Evolutionary conservation across 768 basidiomycete species (phyloP).

Genomic region (Termitomyces sp.): DNA sequence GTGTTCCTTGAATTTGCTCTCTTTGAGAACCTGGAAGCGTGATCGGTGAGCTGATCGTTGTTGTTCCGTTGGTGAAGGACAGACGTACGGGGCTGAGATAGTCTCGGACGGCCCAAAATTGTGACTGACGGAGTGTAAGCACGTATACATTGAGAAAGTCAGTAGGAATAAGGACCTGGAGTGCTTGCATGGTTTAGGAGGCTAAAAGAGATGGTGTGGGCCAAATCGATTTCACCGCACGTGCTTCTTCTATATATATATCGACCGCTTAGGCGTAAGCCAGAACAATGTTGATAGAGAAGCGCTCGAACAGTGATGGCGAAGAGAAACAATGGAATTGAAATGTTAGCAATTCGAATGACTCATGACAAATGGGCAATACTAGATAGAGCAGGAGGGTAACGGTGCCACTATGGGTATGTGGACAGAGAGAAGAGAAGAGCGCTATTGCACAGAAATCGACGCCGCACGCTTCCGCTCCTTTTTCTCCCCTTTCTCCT

Average conservation of each 20-base stretch:
- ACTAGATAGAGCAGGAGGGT: neutral
- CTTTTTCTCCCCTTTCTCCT: constrained; percentile 15
- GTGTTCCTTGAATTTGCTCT: constrained; percentile 99
- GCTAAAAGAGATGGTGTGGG: constrained; percentile 7
- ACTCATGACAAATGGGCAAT: neutral
- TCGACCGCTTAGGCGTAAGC: neutral
- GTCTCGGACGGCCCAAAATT: constrained; percentile 58
- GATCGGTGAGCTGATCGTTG: constrained; percentile 27
- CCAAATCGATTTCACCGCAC: constrained; percentile 27
- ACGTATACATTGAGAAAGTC: neutral
- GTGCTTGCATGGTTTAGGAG: constrained; percentile 30
- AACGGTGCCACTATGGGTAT: neutral
- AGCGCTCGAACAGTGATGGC: neutral
- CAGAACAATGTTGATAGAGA: neutral
- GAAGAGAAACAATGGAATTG: neutral
- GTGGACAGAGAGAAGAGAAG: neutral
- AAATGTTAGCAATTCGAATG: neutral
- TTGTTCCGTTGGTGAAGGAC: constrained; percentile 7
- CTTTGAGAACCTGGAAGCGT: constrained; percentile 75
- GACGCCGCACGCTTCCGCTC: constrained; percentile 15
- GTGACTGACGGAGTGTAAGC: constrained; percentile 8
- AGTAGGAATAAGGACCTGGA: constrained; percentile 26
- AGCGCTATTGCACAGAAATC: constrained; percentile 12
- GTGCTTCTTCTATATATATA: constrained; percentile 18
- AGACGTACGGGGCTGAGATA: constrained; percentile 75